Conservation (phyloP, 2,329 filamentous ascomycete species). For the Pseudopithomyces maydicus region DNA sequence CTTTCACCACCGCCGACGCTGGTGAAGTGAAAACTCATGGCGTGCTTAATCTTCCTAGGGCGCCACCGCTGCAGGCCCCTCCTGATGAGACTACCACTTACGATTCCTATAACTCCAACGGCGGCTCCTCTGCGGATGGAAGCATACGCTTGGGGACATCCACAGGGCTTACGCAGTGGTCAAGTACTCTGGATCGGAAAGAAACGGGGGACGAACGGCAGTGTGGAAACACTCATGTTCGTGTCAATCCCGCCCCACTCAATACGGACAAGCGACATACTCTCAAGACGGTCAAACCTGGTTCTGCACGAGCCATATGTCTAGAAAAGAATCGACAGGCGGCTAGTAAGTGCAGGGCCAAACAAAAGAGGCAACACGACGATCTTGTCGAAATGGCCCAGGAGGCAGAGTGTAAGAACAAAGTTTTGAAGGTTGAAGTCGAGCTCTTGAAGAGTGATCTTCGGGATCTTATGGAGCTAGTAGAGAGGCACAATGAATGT, state of each 20-base stretch:
- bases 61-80: too few species aligned
- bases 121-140: conserved; percentile 1
- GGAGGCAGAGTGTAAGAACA: conserved; percentile 35
- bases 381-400: conserved; percentile 52
- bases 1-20: too few species aligned
- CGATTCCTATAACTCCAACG: conserved; percentile 1
- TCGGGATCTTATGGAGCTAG: conserved; percentile 27
- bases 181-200: background rate
- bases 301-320: conserved; percentile 36
- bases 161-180: background rate
- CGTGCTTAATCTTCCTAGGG: too few species aligned
- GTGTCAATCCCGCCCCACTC: conserved; percentile 3
- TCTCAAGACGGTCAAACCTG: conserved; percentile 25
- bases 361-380: conserved; percentile 62
- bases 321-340: conserved; percentile 73
- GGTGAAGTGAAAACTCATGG: too few species aligned
- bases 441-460: conserved; percentile 28
- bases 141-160: background rate
- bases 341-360: conserved; percentile 73
- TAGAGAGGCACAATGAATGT: conserved; percentile 29
- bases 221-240: conserved; percentile 10
- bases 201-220: background rate
- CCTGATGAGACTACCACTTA: too few species aligned
- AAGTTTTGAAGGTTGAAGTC: conserved; percentile 33
- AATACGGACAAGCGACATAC: conserved; percentile 17